Percentiles rank a stretch among this genome's conserved stretches.
Conservation (phyloP, 2,329 filamentous ascomycete genomes). For the Hypoxylon sp. region DNA sequence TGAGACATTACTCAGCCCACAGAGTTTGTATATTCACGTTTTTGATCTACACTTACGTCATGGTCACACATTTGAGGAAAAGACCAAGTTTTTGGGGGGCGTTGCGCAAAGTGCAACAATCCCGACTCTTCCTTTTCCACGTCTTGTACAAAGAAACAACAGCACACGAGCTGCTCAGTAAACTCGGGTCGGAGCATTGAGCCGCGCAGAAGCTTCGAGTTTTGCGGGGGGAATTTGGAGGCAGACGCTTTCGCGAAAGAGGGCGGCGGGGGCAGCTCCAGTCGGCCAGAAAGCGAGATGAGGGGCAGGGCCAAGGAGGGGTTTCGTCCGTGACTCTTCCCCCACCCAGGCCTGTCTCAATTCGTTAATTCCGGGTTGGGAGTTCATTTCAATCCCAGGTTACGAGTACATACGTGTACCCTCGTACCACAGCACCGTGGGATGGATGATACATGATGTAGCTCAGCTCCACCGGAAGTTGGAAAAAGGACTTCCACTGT, state of each 20-base stretch:
- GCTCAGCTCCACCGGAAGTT: conserved; percentile 8
- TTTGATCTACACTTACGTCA: conserved; percentile 29
- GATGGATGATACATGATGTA: too few relatives aligned
- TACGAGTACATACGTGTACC: conserved; percentile 16
- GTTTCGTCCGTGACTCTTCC: conserved; percentile 15
- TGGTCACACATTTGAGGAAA: conserved; percentile 10
- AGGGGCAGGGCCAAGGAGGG: conserved; percentile 30
- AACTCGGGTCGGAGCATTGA: conserved; percentile 5
- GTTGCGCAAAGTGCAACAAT: conserved; percentile 17
- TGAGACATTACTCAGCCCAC: conserved; percentile 25
- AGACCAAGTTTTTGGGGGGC: conserved; percentile 20
- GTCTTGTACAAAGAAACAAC: conserved; percentile 25
- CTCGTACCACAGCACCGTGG: background rate
- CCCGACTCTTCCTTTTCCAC: conserved; percentile 29
- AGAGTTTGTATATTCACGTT: conserved; percentile 11
- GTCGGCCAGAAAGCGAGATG: conserved; percentile 30
- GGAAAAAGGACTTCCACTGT: background rate
- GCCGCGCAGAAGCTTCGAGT: conserved; percentile 24
- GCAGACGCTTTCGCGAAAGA: background rate
- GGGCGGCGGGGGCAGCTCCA: conserved; percentile 22
- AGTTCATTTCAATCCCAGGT: conserved; percentile 9
- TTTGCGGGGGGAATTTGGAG: conserved; percentile 16
- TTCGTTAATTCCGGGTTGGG: conserved; percentile 26
- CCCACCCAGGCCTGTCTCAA: conserved; percentile 13
- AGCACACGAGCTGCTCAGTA: conserved; percentile 20